A percentile compares a stretch with the other conserved stretches of the same genome.
Evolutionary conservation across 2,329 filamentous ascomycete genomes (phyloP).

Genomic region (Ascochyta koolunga): DNA sequence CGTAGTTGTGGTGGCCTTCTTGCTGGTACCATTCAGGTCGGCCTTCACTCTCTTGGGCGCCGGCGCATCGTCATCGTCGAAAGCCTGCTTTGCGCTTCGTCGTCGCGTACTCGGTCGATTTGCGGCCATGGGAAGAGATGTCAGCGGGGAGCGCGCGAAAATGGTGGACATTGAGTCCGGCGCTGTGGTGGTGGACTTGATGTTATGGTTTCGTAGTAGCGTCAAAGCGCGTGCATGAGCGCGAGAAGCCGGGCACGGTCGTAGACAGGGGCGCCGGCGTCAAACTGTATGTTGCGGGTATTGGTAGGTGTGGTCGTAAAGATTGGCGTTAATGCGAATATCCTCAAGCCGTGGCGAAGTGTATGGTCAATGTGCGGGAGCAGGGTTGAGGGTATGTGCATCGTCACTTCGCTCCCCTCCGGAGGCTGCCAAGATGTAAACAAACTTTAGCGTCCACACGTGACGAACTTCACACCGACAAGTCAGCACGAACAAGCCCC

Average conservation of each 20-base stretch:
- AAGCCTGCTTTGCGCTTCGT: slow-evolving; percentile 53
- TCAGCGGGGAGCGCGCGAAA: slow-evolving; percentile 50
- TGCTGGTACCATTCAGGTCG: slow-evolving; percentile 47
- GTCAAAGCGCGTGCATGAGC: slow-evolving; percentile 47
- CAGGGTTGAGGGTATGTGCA: slow-evolving; percentile 31
- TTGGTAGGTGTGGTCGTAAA: slow-evolving; percentile 30
- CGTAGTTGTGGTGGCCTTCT: slow-evolving; percentile 40
- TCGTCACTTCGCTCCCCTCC: slow-evolving; percentile 29
- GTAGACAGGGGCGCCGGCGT: slow-evolving; percentile 5
- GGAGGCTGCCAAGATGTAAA: slow-evolving; percentile 24
- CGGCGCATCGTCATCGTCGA: slow-evolving; percentile 54
- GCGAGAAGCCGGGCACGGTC: slow-evolving; percentile 24
- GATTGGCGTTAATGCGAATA: slow-evolving; percentile 45
- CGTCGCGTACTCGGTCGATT: slow-evolving; percentile 53
- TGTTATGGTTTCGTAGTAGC: slow-evolving; percentile 25
- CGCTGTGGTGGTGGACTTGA: slow-evolving; percentile 27
- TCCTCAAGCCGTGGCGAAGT: slow-evolving; percentile 26
- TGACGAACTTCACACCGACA: slow-evolving; percentile 19
- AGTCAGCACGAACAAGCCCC: background rate
- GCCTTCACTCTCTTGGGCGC: slow-evolving; percentile 51
- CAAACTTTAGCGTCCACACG: slow-evolving; percentile 23
- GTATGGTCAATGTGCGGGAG: slow-evolving; percentile 32
- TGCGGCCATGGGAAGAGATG: slow-evolving; percentile 56
- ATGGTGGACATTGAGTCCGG: slow-evolving; percentile 46
- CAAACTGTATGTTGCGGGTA: slow-evolving; percentile 10